These are phyloP conservation scores for Podochytrium sp. DNA, from an alignment of 192 early-diverging fungal species.

Conservation along the genomic window DNA sequence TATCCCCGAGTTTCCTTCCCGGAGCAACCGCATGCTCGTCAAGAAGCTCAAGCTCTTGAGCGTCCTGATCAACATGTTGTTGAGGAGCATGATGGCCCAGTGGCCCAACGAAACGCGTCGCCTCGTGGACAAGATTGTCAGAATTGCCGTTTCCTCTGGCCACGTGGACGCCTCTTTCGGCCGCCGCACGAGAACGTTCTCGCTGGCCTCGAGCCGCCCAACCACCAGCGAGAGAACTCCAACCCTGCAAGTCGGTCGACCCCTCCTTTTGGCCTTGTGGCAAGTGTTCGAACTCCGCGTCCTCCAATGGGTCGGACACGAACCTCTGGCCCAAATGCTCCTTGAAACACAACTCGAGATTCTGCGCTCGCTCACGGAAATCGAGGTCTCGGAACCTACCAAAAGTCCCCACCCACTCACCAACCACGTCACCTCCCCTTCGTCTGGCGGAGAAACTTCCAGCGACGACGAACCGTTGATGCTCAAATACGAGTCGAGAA, in stretches of 20 bases:
- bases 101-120: conserved; percentile 48
- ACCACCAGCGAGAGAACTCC: background rate
- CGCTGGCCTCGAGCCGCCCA: conserved; percentile 2
- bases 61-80: conserved; percentile 53
- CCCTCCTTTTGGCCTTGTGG: conserved; percentile 56
- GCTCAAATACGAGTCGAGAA: background rate
- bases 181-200: conserved; percentile 6
- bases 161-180: background rate
- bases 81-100: conserved; percentile 38
- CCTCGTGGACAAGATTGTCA: conserved; percentile 44
- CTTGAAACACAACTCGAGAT: conserved; percentile 53
- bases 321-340: conserved; percentile 39
- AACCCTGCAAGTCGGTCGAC: conserved; percentile 46
- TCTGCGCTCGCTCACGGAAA: conserved; percentile 41
- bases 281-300: conserved; percentile 62
- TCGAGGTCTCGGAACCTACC: background rate
- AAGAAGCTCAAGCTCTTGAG: conserved; percentile 55
- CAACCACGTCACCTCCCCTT: background rate
- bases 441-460: conserved; percentile 5
- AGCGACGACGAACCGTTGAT: conserved; percentile 25
- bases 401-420: background rate
- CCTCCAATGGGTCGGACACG: conserved; percentile 53
- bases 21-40: conserved; percentile 42
- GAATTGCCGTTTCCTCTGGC: conserved; percentile 10
- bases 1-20: background rate